A percentile compares a stretch with the other conserved stretches of the same genome.
Evolutionary conservation across 768 basidiomycete genomes (phyloP).

Genomic region (Albatrellus ellisii): DNA sequence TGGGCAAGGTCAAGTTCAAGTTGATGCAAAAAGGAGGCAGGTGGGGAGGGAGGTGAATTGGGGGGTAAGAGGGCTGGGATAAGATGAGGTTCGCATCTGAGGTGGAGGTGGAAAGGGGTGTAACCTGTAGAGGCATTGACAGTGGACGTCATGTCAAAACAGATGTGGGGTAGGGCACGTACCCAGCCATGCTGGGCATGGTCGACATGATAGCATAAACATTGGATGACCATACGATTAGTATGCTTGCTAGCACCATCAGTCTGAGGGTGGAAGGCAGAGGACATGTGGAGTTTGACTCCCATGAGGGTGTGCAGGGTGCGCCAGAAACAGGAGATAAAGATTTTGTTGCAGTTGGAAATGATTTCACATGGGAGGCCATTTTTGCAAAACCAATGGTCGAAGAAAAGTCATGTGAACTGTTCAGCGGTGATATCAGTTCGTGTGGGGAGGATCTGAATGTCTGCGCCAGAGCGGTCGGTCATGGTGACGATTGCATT

Average conservation of each 20-base stretch:
- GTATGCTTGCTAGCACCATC: no score
- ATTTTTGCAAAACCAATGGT: not conserved
- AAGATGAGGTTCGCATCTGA: constrained; percentile 11
- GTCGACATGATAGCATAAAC: constrained; percentile 12
- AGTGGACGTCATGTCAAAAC: constrained; percentile 15
- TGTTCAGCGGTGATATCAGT: not conserved
- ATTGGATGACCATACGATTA: no score
- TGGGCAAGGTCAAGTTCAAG: no score
- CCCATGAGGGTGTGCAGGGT: no score
- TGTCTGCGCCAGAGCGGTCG: constrained; percentile 5
- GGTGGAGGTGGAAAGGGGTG: constrained; percentile 12
- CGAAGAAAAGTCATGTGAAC: constrained; percentile 11
- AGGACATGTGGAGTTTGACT: constrained; percentile 19
- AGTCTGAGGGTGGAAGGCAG: constrained; percentile 23
- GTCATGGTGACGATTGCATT: constrained; percentile 17
- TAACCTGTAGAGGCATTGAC: constrained; percentile 14
- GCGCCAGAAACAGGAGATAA: no score
- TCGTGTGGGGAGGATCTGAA: not conserved
- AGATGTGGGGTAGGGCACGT: constrained; percentile 4
- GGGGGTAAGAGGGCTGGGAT: constrained; percentile 15
- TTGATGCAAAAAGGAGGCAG: no score
- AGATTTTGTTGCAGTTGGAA: no score
- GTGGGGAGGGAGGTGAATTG: no score
- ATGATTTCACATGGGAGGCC: no score
- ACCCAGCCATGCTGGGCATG: constrained; percentile 13